These are phyloP conservation scores for Cyamopsis tetragonoloba DNA, from an alignment of 306 rosid genomes.

Conservation along the genomic window DNA sequence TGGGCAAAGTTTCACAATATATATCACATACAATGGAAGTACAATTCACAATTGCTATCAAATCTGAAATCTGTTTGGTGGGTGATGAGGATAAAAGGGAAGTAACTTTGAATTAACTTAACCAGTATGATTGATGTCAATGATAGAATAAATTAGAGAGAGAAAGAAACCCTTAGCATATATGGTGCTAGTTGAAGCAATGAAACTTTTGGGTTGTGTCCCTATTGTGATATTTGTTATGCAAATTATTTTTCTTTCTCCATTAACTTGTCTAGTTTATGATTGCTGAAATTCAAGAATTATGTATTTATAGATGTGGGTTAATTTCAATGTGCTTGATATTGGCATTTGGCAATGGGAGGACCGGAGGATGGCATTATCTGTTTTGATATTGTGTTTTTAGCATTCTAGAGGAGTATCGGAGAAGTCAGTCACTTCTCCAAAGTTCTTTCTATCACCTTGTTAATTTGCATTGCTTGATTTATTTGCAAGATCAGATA, in stretches of 20 bases:
- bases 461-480: background rate
- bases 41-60: background rate
- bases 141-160: background rate
- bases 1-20: background rate
- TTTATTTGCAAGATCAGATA: slow-evolving; percentile 4
- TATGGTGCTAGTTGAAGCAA: slow-evolving; percentile 1
- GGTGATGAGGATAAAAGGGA: background rate
- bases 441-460: background rate
- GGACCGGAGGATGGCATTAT: background rate
- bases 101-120: background rate
- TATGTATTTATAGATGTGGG: background rate
- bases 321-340: background rate
- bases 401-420: slow-evolving; percentile 11
- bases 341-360: background rate
- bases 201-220: background rate
- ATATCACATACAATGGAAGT: background rate
- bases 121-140: background rate
- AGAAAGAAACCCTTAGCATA: background rate
- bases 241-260: background rate
- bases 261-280: slow-evolving; percentile 9
- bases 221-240: background rate
- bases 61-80: slow-evolving; percentile 17
- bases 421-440: background rate
- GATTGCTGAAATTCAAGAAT: background rate
- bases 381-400: background rate